Evolutionary conservation across 176 grass and related monocot genomes (phyloP).

Genomic region (Olyra latifolia): DNA sequence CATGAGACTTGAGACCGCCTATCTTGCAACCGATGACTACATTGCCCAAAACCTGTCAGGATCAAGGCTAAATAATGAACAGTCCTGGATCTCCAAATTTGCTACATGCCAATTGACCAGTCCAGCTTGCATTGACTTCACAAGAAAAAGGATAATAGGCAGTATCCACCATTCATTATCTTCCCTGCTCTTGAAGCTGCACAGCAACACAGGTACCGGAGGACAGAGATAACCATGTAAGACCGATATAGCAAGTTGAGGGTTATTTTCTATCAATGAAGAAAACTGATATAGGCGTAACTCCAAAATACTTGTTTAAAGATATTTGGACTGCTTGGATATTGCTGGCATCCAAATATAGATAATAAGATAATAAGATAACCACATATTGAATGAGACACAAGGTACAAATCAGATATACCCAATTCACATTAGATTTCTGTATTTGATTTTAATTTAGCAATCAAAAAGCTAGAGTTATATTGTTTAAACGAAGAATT

Average conservation of each 20-base stretch:
- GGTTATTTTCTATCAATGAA: not conserved
- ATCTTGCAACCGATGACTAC: slow-evolving; percentile 14
- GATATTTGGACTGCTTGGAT: not conserved
- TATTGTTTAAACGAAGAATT: not conserved
- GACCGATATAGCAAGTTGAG: not conserved
- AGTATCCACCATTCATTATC: slow-evolving; percentile 89
- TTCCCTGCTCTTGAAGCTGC: slow-evolving; percentile 56
- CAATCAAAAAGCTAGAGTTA: not conserved
- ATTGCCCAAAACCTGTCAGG: slow-evolving; percentile 96
- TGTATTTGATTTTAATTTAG: not conserved
- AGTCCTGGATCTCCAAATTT: slow-evolving; percentile 88
- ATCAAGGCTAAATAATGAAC: slow-evolving; percentile 69
- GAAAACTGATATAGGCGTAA: not conserved
- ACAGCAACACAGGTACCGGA: slow-evolving; percentile 23
- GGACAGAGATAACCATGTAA: slow-evolving; percentile 17
- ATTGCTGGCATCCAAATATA: not conserved
- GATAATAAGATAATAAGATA: not conserved
- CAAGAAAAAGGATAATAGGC: slow-evolving; percentile 55
- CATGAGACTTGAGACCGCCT: not conserved
- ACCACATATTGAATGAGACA: not conserved
- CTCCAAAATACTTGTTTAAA: not conserved
- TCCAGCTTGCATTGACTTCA: slow-evolving; percentile 70
- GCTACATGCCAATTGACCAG: slow-evolving; percentile 84
- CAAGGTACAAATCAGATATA: not conserved
- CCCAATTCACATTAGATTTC: not conserved